Evolutionary conservation across 2,329 filamentous ascomycete genomes (phyloP), one percentile per base, ranked within the genome.

Genomic region (Alternaria novae-zelandiae): DNA sequence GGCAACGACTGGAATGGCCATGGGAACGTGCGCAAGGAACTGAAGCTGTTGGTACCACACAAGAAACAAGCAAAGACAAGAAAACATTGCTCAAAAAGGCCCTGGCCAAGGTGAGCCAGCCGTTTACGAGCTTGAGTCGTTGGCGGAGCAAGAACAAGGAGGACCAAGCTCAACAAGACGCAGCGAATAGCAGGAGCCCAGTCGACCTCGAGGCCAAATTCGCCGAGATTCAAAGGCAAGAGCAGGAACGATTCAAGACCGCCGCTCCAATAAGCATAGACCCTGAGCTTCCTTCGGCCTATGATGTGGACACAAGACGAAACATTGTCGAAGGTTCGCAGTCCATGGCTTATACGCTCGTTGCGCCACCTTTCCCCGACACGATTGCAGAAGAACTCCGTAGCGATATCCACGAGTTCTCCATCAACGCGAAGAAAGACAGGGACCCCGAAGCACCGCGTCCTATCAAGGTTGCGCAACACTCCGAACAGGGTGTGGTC

Each of bases 321-420:
- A 88, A 91, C 77, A 86, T 90, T 59, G 91, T 93, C 61, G 92
- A 97, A 74, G 86, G 88, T 43, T 54, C 64, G 41, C 59, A 71
- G 2, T 68, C 67, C n/a, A 67, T 85, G 74, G 92, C 91, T 2
- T 97, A 92, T 78, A 91, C 89, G 36, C 84, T 98, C 23, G 83
- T 94, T 26, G 84, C 86, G 15, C 86, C 91, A 25, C 95, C 95
- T 13, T 93, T 97, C 86, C 94, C 95, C 6, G 81, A 85, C 28
- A 82, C 81, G n/a, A 87, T 97, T 41, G 86, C 97, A 69, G 90
- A 97, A 78, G 95, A 98, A 84, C 85, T 98, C 17, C 66, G 90
- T 71, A 88, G 87, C 73, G 96, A 94, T 88, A 67, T 72, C 30
- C 61, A 63, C 46, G 63, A 71, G 74, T 93, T 90, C 57, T 86